Base-by-base conservation (phyloP, 2,329 filamentous ascomycete species). In the Hymenoscyphus occultus region DNA sequence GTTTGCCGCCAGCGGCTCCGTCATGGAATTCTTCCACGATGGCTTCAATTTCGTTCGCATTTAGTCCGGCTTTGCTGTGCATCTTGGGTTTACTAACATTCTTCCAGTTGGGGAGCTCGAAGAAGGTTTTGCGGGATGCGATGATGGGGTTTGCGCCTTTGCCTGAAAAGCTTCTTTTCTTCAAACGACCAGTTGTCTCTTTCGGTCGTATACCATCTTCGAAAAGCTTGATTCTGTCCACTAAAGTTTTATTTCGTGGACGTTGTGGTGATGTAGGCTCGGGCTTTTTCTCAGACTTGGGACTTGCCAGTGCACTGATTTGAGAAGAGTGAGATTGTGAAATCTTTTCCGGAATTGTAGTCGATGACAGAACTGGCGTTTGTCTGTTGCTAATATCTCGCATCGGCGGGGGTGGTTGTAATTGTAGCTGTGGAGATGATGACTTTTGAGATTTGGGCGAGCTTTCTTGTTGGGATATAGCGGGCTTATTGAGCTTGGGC, bases 151-250 rank as follows among this genome's bases (percentile, higher is more conserved):
- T 64, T 28, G 65, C 65, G 16, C 68, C 19, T 39, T 65, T 69
- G 60, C 63, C 65, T 1, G 65, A 65, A 64, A 66, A 39, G n/a
- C 58, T 68, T 39, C 40, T 31, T 61, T 51, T 66, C 63, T 60
- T 62, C 16, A 40, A 16, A 31, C 58, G 65, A n/a, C 28, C 16
- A 28, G 28, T 61, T 9, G 28, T 58, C 28, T 39, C 54, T 39
- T 62, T 62, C 12, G 39, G 32, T 0, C 57, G 39, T 16, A 14
- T 58, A 16, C 63, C 65, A 1, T 40, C 61, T 56, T 74, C 72
- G 40, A 74, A 74, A 1, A 71, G 63, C 32, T 69, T 71, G 12
- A 75, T 61, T 56, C 66, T 71, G 31, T 74, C 72, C 19, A 57
- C 69, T 42, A 74, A 71, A 7, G 60, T n/a, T 10, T 66, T 64